Base-by-base conservation (phyloP, 2,329 filamentous ascomycete genomes). In the Drechslera avenae region DNA sequence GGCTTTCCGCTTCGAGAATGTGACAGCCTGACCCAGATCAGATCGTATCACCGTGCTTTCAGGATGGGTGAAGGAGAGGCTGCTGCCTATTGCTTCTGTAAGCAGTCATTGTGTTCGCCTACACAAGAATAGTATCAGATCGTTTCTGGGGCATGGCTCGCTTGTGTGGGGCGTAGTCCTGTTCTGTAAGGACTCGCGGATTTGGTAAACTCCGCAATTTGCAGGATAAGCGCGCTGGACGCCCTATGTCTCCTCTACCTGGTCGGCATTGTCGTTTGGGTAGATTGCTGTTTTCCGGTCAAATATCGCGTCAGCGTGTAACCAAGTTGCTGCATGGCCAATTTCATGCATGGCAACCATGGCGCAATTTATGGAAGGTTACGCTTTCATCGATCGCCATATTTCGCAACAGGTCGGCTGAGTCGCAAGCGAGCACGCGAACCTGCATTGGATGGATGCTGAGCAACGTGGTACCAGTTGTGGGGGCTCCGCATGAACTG, bases 51-150 rank as follows among this genome's bases (percentile, higher is more conserved):
- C 57, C 39, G 39, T 46, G 50, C 32, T 45, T 39, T 32, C 13
- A 31, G 59, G 49, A 58, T 61, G 52, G 59, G 57, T 63, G 52
- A 59, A 39, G 9, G 21, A 31, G 40, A 43, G 23, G 35, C 21
- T 47, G 28, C 16, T 37, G 31, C 30, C 36, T 28, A 28, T 28
- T 28, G 26, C 26, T 28, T 28, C 26, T 28, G 26, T 21, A 18
- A 43, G 46, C 40, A 35, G 26, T 28, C 10, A 13, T 10, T 28
- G 26, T 28, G 9, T 28, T 28, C 26, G 26, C 26, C 26, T 3
- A 28, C 26, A 28, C 26, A 28, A 28, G 10, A 41, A 30, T 26
- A 45, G 18, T 33, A 32, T 31, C 31, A 16, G 39, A 31, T 17
- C 28, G 40, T 28, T 28, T 28, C 26, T 28, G 26, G 26, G 10